Conservation (phyloP, 441 rosid genomes). For the Pelargonium fulgidum region DNA sequence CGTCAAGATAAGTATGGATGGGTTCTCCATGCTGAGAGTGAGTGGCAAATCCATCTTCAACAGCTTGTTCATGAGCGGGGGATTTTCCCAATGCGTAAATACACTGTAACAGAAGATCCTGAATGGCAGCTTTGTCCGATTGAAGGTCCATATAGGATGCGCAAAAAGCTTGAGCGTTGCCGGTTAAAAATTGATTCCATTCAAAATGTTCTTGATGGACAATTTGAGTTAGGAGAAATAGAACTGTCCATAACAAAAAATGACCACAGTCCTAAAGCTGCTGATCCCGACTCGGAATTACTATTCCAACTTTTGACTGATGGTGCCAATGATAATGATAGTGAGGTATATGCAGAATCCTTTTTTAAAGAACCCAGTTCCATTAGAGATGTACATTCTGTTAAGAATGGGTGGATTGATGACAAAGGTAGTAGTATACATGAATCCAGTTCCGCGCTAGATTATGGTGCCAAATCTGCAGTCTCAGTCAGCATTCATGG, state of each 20-base stretch:
- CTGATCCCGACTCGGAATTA: constrained; percentile 57
- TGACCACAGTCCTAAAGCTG: constrained; percentile 50
- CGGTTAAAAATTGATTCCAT: constrained; percentile 77
- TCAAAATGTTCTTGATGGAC: constrained; percentile 75
- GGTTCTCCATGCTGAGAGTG: constrained; percentile 99
- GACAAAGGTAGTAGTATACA: constrained; percentile 75
- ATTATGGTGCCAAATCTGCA: constrained; percentile 33
- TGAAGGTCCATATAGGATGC: constrained; percentile 99
- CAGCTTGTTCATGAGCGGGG: constrained; percentile 99
- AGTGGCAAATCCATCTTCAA: constrained; percentile 98
- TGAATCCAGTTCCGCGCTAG: constrained; percentile 94
- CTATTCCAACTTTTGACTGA: constrained; percentile 53
- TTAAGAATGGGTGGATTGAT: constrained; percentile 76
- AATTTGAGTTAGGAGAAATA: constrained; percentile 64
- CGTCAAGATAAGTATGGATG: constrained; percentile 99
- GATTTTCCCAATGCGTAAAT: constrained; percentile 74
- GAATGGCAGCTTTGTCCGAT: constrained; percentile 99
- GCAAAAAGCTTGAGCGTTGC: constrained; percentile 96
- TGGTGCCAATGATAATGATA: constrained; percentile 29
- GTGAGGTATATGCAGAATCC: constrained; percentile 56
- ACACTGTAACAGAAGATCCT: constrained; percentile 54
- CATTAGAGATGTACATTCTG: constrained; percentile 42
- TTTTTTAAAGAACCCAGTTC: constrained; percentile 46
- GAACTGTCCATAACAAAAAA: constrained; percentile 51
- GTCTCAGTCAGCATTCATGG: no score